Evolutionary conservation across 768 basidiomycete species (phyloP).

Genomic region (Nevesoporus exiguus): DNA sequence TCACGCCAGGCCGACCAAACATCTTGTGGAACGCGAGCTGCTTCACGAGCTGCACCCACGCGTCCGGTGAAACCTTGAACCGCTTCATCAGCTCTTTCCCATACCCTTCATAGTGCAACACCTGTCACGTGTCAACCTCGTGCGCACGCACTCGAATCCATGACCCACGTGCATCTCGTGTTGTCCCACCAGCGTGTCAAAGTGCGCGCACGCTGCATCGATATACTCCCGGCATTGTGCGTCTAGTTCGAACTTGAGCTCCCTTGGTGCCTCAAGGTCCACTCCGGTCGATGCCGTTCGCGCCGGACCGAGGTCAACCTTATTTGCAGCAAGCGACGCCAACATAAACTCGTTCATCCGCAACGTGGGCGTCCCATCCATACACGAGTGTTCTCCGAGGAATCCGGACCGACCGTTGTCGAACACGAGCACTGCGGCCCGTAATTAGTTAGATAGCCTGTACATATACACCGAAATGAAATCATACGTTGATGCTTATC

Average conservation of each 20-base stretch:
- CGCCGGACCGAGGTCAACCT: slow-evolving; percentile 69
- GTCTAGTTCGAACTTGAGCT: slow-evolving; percentile 71
- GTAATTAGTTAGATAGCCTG: slow-evolving; percentile 3
- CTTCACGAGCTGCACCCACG: slow-evolving; percentile 93
- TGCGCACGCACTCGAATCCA: background rate
- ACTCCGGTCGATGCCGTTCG: slow-evolving; percentile 32
- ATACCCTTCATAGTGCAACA: slow-evolving; percentile 83
- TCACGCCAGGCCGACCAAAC: slow-evolving; percentile 66
- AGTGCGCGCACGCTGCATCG: slow-evolving; percentile 56
- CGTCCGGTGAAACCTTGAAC: slow-evolving; percentile 84
- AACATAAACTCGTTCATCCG: slow-evolving; percentile 94
- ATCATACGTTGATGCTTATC: slow-evolving; percentile 91
- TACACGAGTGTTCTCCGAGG: slow-evolving; percentile 81
- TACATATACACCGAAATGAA: background rate
- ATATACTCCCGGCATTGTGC: slow-evolving; percentile 50
- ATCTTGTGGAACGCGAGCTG: slow-evolving; percentile 95
- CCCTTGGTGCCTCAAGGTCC: slow-evolving; percentile 54
- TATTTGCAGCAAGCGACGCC: slow-evolving; percentile 66
- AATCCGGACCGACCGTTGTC: slow-evolving; percentile 95
- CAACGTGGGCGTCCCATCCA: slow-evolving; percentile 94
- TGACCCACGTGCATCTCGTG: slow-evolving; percentile 75
- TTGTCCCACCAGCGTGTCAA: slow-evolving; percentile 68
- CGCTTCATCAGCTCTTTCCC: slow-evolving; percentile 86
- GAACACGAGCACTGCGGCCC: slow-evolving; percentile 76
- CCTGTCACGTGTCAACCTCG: slow-evolving; percentile 37